phyloP scores from a whole-genome alignment of 176 grass and related monocot genomes.

The Thalia dealbata region DNA sequence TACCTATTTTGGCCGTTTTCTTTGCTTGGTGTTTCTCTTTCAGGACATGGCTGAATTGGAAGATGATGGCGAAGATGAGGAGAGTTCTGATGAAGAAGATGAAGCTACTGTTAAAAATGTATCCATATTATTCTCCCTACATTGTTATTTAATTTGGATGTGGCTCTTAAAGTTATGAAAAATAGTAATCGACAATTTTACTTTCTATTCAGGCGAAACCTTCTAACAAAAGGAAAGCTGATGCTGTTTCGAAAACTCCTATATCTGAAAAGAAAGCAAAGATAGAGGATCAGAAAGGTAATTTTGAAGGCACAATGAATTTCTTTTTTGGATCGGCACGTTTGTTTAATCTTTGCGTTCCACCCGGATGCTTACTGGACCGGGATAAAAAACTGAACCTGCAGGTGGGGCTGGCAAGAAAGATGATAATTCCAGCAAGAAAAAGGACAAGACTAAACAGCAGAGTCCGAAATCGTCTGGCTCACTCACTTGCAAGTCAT shows the following conservation, averaged over 20 bases:
- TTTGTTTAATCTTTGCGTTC: neutral
- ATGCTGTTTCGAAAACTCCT: slow-evolving; percentile 35
- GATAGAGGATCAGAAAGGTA: slow-evolving; percentile 44
- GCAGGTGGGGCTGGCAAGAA: slow-evolving; percentile 47
- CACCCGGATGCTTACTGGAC: neutral
- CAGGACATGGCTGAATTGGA: slow-evolving; percentile 25
- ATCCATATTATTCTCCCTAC: neutral
- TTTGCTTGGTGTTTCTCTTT: neutral
- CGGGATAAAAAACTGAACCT: neutral
- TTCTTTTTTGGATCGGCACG: neutral
- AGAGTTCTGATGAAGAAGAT: slow-evolving; percentile 41
- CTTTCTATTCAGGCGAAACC: slow-evolving; percentile 30
- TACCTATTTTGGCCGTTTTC: neutral
- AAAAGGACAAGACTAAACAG: slow-evolving; percentile 37
- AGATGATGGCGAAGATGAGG: slow-evolving; percentile 11
- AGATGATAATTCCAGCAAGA: slow-evolving; percentile 48
- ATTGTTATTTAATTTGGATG: neutral
- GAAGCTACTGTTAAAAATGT: slow-evolving; percentile 58
- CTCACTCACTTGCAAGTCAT: slow-evolving; percentile 48
- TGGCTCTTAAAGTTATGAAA: neutral
- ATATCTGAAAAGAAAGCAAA: slow-evolving; percentile 80
- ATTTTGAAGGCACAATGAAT: neutral
- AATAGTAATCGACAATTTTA: neutral
- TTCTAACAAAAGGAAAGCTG: slow-evolving; percentile 51
- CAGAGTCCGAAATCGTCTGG: slow-evolving; percentile 55